A percentile compares a stretch with the other conserved stretches of the same genome.
Evolutionary conservation across 768 basidiomycete species (phyloP).

Genomic region (Tubosaeta sp.): DNA sequence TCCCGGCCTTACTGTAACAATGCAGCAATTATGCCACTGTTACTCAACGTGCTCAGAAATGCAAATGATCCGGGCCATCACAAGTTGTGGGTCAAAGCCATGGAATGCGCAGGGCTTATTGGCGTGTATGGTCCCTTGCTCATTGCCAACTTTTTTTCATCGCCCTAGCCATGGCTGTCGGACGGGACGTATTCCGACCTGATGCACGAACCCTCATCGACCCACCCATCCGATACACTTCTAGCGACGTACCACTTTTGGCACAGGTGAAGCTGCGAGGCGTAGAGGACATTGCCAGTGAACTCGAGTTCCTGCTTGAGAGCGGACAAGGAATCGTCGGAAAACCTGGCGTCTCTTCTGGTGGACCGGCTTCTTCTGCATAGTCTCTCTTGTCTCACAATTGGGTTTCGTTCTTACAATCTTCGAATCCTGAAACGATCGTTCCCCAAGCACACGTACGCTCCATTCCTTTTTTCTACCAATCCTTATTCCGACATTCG

Average conservation of each 20-base stretch:
- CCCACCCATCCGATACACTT: slow-evolving; percentile 68
- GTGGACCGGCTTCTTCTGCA: slow-evolving; percentile 35
- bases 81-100: slow-evolving; percentile 53
- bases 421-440: slow-evolving; percentile 57
- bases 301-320: slow-evolving; percentile 90
- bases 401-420: slow-evolving; percentile 72
- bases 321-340: slow-evolving; percentile 62
- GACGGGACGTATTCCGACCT: slow-evolving; percentile 69
- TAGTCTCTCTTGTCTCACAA: slow-evolving; percentile 57
- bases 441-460: slow-evolving; percentile 78
- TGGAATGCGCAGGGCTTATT: too few relatives aligned
- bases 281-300: slow-evolving; percentile 73
- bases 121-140: too few relatives aligned
- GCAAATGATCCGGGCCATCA: slow-evolving; percentile 64
- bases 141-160: slow-evolving; percentile 44
- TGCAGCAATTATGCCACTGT: slow-evolving; percentile 79
- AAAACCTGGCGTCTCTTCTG: slow-evolving; percentile 31
- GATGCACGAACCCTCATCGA: slow-evolving; percentile 72
- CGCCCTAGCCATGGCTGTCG: slow-evolving; percentile 74
- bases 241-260: slow-evolving; percentile 68
- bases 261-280: slow-evolving; percentile 86
- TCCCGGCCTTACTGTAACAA: background rate
- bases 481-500: slow-evolving; percentile 13
- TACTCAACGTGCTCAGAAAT: slow-evolving; percentile 71
- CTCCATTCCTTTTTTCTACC: slow-evolving; percentile 12